A percentile compares a stretch with the other conserved stretches of the same genome.
These are phyloP conservation scores for Macrotyloma uniflorum DNA, from an alignment of 306 rosid species.

Conservation along the genomic window DNA sequence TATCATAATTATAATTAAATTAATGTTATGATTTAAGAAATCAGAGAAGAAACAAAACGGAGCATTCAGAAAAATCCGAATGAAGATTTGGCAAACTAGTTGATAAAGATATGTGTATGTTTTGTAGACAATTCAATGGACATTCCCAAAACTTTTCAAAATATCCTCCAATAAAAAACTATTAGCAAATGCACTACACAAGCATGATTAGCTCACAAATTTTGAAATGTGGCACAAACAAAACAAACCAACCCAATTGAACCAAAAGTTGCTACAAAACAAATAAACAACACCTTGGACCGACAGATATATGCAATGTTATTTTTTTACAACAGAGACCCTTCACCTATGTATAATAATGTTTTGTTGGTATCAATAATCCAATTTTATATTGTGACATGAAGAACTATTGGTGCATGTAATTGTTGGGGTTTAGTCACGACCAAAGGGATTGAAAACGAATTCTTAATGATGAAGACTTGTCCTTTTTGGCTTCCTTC, in stretches of 20 bases:
- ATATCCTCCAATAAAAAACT: neutral
- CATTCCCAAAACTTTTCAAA: conserved; percentile 23
- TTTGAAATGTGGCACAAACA: conserved; percentile 38
- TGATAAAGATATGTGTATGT: conserved; percentile 31
- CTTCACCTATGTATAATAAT: neutral
- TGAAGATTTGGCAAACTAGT: conserved; percentile 39
- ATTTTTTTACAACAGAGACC: neutral
- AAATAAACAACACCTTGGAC: conserved; percentile 4
- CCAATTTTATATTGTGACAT: neutral
- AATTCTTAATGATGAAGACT: conserved; percentile 10
- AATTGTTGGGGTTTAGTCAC: conserved; percentile 32
- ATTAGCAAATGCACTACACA: conserved; percentile 35
- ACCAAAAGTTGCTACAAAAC: neutral
- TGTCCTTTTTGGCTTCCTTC: neutral
- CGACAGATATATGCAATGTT: neutral
- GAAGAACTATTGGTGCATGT: conserved; percentile 27
- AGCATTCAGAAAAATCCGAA: conserved; percentile 28
- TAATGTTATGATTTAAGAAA: neutral
- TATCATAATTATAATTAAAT: neutral
- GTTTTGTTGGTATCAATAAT: neutral
- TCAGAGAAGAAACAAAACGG: conserved; percentile 9
- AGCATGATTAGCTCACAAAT: conserved; percentile 43
- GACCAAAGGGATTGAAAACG: neutral
- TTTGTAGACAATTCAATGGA: conserved; percentile 10
- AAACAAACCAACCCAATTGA: neutral